Evolutionary conservation across 2,329 filamentous ascomycete genomes (phyloP).

Genomic region (Epichloe elymi): DNA sequence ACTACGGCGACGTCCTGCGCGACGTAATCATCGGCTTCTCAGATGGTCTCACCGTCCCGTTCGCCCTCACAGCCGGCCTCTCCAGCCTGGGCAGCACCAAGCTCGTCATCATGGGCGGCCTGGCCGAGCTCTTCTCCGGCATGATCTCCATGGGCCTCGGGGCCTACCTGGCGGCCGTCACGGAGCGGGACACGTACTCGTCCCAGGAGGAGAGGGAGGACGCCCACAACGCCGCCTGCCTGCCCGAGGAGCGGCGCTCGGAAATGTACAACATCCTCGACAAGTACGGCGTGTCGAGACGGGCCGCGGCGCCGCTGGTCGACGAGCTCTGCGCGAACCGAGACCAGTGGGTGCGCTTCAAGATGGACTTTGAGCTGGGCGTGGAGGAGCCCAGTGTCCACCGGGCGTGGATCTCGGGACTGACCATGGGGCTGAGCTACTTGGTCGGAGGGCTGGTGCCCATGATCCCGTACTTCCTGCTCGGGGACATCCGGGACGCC

Average conservation of each 20-base stretch:
- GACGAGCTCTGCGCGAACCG: slow-evolving; percentile 34
- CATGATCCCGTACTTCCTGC: slow-evolving; percentile 55
- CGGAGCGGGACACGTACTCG: slow-evolving; percentile 38
- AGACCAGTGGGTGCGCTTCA: slow-evolving; percentile 40
- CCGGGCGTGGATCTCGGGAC: slow-evolving; percentile 40
- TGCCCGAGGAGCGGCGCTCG: slow-evolving; percentile 31
- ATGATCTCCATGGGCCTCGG: slow-evolving; percentile 69
- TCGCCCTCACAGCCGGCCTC: slow-evolving; percentile 63
- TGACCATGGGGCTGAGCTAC: slow-evolving; percentile 56
- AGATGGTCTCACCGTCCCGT: slow-evolving; percentile 68
- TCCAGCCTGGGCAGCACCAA: slow-evolving; percentile 50
- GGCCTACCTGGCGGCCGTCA: slow-evolving; percentile 54
- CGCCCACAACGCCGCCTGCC: slow-evolving; percentile 26
- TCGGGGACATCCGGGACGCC: slow-evolving; percentile 29
- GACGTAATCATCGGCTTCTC: slow-evolving; percentile 66
- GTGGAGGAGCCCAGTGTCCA: slow-evolving; percentile 31
- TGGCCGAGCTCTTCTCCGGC: slow-evolving; percentile 63
- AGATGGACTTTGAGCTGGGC: slow-evolving; percentile 45
- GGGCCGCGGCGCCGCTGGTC: slow-evolving; percentile 31
- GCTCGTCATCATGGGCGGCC: slow-evolving; percentile 57
- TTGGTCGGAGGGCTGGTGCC: slow-evolving; percentile 60
- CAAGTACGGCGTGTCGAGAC: slow-evolving; percentile 33
- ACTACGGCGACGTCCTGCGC: slow-evolving; percentile 34
- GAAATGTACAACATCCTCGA: slow-evolving; percentile 37
- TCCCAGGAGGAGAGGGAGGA: slow-evolving; percentile 33